These are phyloP conservation scores for Priceomyces fermenticarens DNA, from an alignment of 805 yeast genomes.

Conservation along the genomic window DNA sequence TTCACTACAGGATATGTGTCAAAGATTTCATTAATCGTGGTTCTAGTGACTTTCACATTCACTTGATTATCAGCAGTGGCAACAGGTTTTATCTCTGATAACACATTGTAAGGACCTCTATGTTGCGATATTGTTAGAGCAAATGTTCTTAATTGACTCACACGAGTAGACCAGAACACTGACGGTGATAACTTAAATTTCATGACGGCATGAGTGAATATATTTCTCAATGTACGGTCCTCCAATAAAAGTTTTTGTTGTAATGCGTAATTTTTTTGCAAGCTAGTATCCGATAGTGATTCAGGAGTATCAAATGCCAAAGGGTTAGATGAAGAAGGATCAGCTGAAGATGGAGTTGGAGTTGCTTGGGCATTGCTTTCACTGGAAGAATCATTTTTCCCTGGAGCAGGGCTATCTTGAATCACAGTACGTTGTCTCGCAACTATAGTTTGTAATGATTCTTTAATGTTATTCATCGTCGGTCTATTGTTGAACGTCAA, in stretches of 20 bases:
- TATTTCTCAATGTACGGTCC: conserved; percentile 64
- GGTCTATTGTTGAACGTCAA: conserved; percentile 70
- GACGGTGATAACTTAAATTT: conserved; percentile 69
- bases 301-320: conserved; percentile 21
- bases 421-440: conserved; percentile 60
- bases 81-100: conserved; percentile 90
- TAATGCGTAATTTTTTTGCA: conserved; percentile 67
- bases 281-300: conserved; percentile 38
- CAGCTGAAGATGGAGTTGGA: conserved; percentile 5
- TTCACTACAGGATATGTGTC: conserved; percentile 90
- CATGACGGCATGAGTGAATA: conserved; percentile 87
- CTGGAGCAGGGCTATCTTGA: conserved; percentile 30
- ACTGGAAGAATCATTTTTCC: conserved; percentile 3
- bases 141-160: conserved; percentile 76
- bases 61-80: conserved; percentile 92
- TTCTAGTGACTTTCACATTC: conserved; percentile 87
- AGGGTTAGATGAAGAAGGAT: conserved; percentile 9
- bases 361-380: conserved; percentile 7
- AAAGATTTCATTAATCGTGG: conserved; percentile 83
- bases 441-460: conserved; percentile 62
- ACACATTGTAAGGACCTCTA: conserved; percentile 89
- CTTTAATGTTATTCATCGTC: conserved; percentile 73
- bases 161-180: conserved; percentile 84
- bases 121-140: conserved; percentile 84
- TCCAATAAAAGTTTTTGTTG: conserved; percentile 76